Conservation (phyloP, 2,329 filamentous ascomycete species). For the Diplodia intermedia region DNA sequence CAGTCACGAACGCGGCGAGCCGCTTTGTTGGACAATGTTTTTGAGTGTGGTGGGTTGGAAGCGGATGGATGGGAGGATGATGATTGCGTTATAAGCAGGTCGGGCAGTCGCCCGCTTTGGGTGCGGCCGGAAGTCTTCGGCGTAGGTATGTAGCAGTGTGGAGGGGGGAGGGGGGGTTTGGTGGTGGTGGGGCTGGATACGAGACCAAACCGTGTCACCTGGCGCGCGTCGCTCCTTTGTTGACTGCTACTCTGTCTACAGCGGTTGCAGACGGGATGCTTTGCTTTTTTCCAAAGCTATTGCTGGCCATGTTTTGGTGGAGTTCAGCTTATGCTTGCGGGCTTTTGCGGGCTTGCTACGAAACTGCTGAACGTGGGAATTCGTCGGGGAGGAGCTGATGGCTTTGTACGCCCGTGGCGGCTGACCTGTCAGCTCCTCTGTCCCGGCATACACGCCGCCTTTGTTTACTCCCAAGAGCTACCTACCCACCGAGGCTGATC, state of each 20-base stretch:
- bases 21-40: neutral
- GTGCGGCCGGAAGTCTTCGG: neutral
- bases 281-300: neutral
- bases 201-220: neutral
- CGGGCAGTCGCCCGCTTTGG: neutral
- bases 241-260: neutral
- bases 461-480: neutral
- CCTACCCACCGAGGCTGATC: neutral
- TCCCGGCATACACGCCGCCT: neutral
- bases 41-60: neutral
- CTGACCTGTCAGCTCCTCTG: neutral
- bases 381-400: neutral
- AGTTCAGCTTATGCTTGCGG: neutral
- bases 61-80: neutral
- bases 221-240: neutral
- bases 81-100: neutral
- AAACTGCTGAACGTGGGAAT: neutral
- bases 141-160: no score
- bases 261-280: neutral
- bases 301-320: neutral
- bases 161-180: neutral
- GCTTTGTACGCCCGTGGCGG: neutral
- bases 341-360: neutral
- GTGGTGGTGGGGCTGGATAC: neutral
- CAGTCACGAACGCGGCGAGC: no score